Evolutionary conservation across 495 filamentous ascomycete species (phyloP).

Genomic region (Apiosordaria backusii): DNA sequence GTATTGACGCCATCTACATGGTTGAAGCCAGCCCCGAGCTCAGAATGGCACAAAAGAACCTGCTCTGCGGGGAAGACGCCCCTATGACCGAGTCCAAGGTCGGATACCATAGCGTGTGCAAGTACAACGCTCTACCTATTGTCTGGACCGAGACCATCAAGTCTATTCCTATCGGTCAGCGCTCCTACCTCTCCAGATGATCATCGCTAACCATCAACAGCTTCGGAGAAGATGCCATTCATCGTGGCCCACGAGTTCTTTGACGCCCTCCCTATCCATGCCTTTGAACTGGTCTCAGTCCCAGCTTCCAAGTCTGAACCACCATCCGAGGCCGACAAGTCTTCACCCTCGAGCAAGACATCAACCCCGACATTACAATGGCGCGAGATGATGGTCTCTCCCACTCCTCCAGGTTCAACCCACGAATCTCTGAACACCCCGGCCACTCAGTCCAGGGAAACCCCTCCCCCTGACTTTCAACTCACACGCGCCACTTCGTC

Average conservation of each 20-base stretch:
- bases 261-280: conserved; percentile 96
- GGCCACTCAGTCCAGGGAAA: conserved; percentile 52
- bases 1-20: conserved; percentile 81
- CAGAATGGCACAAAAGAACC: conserved; percentile 67
- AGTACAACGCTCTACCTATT: conserved; percentile 65
- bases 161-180: conserved; percentile 59
- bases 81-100: conserved; percentile 66
- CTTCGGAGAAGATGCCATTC: conserved; percentile 70
- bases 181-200: conserved; percentile 13
- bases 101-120: conserved; percentile 72
- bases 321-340: conserved; percentile 39
- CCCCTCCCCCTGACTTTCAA: conserved; percentile 69
- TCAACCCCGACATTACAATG: conserved; percentile 60
- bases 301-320: conserved; percentile 43
- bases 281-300: conserved; percentile 69
- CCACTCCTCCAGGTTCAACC: conserved; percentile 50
- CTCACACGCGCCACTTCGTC: conserved; percentile 67
- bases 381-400: conserved; percentile 83
- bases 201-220: conserved; percentile 22
- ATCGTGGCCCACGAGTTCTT: conserved; percentile 98
- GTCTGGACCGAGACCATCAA: conserved; percentile 91
- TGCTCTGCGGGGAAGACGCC: conserved; percentile 76
- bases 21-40: conserved; percentile 83
- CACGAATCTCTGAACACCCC: conserved; percentile 44
- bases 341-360: conserved; percentile 44